Evolutionary conservation across 2,329 filamentous ascomycete genomes (phyloP), one percentile per base, ranked within the genome.

Genomic region (Exophiala sp.): DNA sequence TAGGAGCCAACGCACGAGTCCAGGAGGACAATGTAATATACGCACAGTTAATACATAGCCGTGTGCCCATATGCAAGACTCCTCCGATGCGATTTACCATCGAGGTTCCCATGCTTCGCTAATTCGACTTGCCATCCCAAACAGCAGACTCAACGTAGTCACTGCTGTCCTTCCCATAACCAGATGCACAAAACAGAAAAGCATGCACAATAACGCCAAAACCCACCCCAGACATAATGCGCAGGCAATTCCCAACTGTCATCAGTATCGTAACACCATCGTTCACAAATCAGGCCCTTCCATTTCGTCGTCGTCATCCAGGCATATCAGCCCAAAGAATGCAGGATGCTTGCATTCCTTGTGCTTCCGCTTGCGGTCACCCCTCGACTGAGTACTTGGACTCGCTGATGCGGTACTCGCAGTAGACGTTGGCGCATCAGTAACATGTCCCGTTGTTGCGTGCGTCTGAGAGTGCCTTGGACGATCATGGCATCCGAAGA

Each of bases 401-500:
- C n/a, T 58, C 24, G 50, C 63, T 58, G 20, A 62, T 55, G n/a
- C 60, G 42, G 7, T 69, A 63, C 42, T 70, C 61, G 40, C 62
- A 60, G 63, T 63, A 33, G 65, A 52, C 7, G 62, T 59, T 10
- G 71, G 50, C 4, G 47, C 44, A 24, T 33, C 42, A 14, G 56
- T 62, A 12, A 58, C 47, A 21, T 40, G 12, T 10, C 36, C 21
- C 35, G 50, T 50, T 16, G 48, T 50, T 21, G 33, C 11, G 21
- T 48, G 18, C 24, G 50, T 16, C 20, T n/a, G 49, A 9, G 55
- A 49, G 14, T 50, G 50, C 16, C 50, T 40, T 33, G 42, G 35
- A 12, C 49, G 51, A 64, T 79, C 72, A 59, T 72, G 67, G 61
- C 81, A 84, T 3, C 81, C 81, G 76, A 78, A 83, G 65, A 84